Evolutionary conservation across 352 stramenopile genomes (phyloP).

Genomic region (Globisporangium paroecandrum): DNA sequence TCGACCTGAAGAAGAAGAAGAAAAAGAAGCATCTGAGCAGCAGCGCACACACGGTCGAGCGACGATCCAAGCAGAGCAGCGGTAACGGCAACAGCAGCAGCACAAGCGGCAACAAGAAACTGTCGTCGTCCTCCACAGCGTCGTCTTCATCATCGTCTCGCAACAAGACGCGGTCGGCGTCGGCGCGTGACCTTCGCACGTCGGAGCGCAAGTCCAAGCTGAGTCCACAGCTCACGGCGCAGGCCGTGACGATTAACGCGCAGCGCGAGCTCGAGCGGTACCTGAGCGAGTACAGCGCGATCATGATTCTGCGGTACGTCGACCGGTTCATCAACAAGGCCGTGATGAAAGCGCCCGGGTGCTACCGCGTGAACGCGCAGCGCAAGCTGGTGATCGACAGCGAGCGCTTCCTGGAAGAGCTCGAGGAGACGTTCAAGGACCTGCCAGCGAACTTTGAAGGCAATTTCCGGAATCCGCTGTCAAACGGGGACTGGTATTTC

Average conservation of each 20-base stretch:
- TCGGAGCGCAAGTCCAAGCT: constrained; percentile 56
- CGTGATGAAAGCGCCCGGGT: constrained; percentile 59
- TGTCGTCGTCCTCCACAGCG: constrained; percentile 16
- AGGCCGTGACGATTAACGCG: constrained; percentile 63
- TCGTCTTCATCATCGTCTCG: constrained; percentile 15
- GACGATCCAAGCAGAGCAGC: constrained; percentile 6
- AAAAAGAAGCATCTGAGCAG: constrained; percentile 11
- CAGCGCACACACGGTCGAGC: constrained; percentile 5
- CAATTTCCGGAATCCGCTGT: constrained; percentile 39
- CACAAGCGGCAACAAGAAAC: constrained; percentile 9
- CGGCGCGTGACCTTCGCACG: constrained; percentile 42
- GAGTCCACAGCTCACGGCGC: constrained; percentile 55
- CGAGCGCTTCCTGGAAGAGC: constrained; percentile 60
- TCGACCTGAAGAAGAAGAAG: background rate
- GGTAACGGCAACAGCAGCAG: background rate
- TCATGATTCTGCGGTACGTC: constrained; percentile 81
- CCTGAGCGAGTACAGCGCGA: constrained; percentile 71
- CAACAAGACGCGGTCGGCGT: constrained; percentile 31
- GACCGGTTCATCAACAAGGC: constrained; percentile 77
- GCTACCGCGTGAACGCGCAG: constrained; percentile 56
- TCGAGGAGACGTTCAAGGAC: constrained; percentile 63
- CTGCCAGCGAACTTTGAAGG: constrained; percentile 49
- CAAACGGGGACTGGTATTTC: constrained; percentile 50
- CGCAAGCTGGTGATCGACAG: constrained; percentile 57
- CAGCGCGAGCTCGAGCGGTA: constrained; percentile 67